Evolutionary conservation across 2,329 filamentous ascomycete genomes (phyloP).

Genomic region (Bertia moriformis): DNA sequence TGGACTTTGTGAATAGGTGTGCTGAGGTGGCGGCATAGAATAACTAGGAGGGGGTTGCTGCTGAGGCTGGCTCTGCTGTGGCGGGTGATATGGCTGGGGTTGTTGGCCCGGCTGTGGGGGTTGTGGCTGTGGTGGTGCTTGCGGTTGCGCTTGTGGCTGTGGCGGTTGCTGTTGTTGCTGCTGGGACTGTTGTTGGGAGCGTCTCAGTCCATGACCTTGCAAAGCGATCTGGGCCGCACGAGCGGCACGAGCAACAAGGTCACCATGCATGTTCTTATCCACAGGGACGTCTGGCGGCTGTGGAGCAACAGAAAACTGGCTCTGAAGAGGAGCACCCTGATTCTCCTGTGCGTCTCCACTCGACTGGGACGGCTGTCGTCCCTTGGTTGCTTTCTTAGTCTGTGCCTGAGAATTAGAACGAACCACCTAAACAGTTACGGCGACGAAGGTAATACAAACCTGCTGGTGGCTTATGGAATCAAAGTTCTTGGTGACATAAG

Average conservation of each 20-base stretch:
- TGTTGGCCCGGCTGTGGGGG: not conserved
- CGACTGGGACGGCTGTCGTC: not conserved
- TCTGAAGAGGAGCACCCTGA: not conserved
- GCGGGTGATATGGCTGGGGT: not conserved
- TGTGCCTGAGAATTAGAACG: not conserved
- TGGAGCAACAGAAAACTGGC: not conserved
- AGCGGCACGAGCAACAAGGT: not conserved
- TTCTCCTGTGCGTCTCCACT: not conserved
- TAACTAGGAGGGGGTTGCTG: not conserved
- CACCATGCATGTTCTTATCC: not conserved
- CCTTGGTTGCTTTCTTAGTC: not conserved
- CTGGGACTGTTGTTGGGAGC: not conserved
- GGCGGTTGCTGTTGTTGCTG: not conserved
- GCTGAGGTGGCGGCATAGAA: not conserved
- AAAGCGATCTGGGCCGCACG: not conserved
- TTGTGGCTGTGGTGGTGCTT: not conserved
- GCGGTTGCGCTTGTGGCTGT: not conserved
- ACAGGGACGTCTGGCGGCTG: not conserved
- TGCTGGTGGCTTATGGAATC: constrained; percentile 26
- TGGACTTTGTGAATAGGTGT: not conserved
- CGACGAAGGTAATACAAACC: not conserved
- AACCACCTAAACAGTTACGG: not conserved
- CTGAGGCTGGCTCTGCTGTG: not conserved
- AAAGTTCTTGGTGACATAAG: constrained; percentile 40
- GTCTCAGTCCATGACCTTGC: not conserved